phyloP scores from a whole-genome alignment of 2,329 filamentous ascomycete species.

The Allantophomopsis lycopodina region DNA sequence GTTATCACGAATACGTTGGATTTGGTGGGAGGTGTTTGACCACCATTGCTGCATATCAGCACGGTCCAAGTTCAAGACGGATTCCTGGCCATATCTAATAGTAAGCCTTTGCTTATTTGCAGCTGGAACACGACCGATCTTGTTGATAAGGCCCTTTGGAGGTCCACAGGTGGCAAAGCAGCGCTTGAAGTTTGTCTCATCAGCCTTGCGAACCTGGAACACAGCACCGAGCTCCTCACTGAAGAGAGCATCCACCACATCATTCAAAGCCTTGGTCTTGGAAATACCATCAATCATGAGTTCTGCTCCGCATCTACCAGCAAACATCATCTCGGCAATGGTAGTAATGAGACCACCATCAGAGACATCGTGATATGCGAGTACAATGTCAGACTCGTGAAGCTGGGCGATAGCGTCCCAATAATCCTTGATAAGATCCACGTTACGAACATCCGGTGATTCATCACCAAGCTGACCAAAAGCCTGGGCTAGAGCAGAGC shows the following conservation, averaged over 20 bases:
- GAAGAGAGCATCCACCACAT: conserved; percentile 70
- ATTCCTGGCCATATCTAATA: conserved; percentile 56
- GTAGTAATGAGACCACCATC: conserved; percentile 89
- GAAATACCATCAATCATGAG: conserved; percentile 67
- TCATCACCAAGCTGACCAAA: conserved; percentile 78
- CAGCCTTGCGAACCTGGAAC: conserved; percentile 80
- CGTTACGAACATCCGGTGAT: conserved; percentile 73
- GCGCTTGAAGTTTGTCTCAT: conserved; percentile 74
- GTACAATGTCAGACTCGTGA: conserved; percentile 56
- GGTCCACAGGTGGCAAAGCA: conserved; percentile 88
- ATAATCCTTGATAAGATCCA: conserved; percentile 72
- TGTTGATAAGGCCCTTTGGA: conserved; percentile 67
- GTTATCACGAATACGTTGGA: conserved; percentile 87
- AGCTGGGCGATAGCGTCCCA: conserved; percentile 70
- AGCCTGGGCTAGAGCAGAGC: conserved; percentile 81
- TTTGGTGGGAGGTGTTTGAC: conserved; percentile 76
- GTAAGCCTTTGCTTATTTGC: conserved; percentile 61
- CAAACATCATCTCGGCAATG: conserved; percentile 95
- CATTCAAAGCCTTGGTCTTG: conserved; percentile 40
- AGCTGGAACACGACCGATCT: conserved; percentile 64
- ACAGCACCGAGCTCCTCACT: conserved; percentile 93
- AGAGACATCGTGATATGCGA: conserved; percentile 90
- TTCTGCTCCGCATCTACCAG: conserved; percentile 78
- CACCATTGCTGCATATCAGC: conserved; percentile 73
- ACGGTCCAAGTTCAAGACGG: conserved; percentile 57